Percentiles rank a stretch among this genome's conserved stretches.
Evolutionary conservation across 1,284 basidiomycete species (phyloP).

Genomic region (Marasmius fiardii): DNA sequence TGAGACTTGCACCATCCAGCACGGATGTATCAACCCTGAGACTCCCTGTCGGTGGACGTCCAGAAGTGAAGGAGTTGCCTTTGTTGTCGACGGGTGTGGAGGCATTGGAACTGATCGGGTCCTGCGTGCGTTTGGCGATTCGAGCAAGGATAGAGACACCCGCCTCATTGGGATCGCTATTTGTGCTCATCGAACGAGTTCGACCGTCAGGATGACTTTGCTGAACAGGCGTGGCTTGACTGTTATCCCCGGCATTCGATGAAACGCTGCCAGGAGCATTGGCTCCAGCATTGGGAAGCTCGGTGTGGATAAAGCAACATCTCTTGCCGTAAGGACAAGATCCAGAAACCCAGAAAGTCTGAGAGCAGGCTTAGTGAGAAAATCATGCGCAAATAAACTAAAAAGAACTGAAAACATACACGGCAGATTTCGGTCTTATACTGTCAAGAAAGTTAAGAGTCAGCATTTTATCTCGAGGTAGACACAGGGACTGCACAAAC

Average conservation of each 20-base stretch:
- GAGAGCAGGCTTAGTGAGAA: slow-evolving; percentile 8
- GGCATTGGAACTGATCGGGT: slow-evolving; percentile 45
- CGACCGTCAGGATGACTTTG: slow-evolving; percentile 48
- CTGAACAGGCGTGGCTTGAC: neutral
- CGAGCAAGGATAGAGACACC: slow-evolving; percentile 70
- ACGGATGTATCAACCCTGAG: slow-evolving; percentile 70
- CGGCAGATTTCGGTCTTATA: slow-evolving; percentile 93
- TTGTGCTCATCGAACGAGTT: slow-evolving; percentile 64
- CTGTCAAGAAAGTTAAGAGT: slow-evolving; percentile 33
- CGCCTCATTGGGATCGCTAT: slow-evolving; percentile 73
- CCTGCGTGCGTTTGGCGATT: slow-evolving; percentile 63
- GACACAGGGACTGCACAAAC: slow-evolving; percentile 39
- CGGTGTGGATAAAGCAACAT: slow-evolving; percentile 89
- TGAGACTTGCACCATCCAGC: slow-evolving; percentile 55
- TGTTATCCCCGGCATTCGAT: slow-evolving; percentile 33
- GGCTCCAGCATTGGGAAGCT: slow-evolving; percentile 61
- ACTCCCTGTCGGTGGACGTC: slow-evolving; percentile 61
- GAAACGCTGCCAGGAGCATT: slow-evolving; percentile 36
- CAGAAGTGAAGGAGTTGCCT: too few relatives aligned
- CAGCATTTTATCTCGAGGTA: slow-evolving; percentile 7
- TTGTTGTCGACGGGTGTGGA: slow-evolving; percentile 38
- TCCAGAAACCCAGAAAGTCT: slow-evolving; percentile 91
- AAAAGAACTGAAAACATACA: slow-evolving; percentile 40
- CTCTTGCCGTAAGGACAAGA: slow-evolving; percentile 88
- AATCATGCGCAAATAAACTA: neutral